Percentiles rank a stretch among this genome's conserved stretches.
These are phyloP conservation scores for Aspergillus biplanus DNA, from an alignment of 495 filamentous ascomycete species.

Conservation along the genomic window DNA sequence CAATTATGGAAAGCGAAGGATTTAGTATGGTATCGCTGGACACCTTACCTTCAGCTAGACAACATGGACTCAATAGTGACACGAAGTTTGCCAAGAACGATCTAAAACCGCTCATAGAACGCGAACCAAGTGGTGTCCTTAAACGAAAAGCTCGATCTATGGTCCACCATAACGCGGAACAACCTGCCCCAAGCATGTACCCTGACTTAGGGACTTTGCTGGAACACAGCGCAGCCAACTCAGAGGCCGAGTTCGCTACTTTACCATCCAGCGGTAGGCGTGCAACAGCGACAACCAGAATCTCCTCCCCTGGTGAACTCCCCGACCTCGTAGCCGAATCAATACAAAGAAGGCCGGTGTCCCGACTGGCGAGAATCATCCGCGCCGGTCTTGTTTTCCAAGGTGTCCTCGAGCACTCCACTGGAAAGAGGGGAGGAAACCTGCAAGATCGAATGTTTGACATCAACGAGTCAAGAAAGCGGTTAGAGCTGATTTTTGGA, in stretches of 20 bases:
- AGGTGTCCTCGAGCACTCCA: constrained; percentile 41
- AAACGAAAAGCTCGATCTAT: constrained; percentile 35
- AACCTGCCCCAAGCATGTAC: neutral
- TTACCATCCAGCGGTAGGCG: neutral
- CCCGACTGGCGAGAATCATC: constrained; percentile 46
- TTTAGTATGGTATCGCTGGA: constrained; percentile 64
- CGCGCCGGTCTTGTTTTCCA: constrained; percentile 53
- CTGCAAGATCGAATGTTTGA: constrained; percentile 19
- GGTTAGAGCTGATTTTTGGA: constrained; percentile 46
- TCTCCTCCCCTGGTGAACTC: constrained; percentile 4
- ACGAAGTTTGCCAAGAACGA: constrained; percentile 28
- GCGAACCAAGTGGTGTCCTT: constrained; percentile 35
- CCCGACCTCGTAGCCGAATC: constrained; percentile 1
- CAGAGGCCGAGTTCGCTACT: neutral
- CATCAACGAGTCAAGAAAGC: constrained; percentile 32
- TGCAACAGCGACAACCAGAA: neutral
- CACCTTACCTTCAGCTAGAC: constrained; percentile 52
- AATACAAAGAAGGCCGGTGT: constrained; percentile 21
- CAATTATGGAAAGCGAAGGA: constrained; percentile 62
- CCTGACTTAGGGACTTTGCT: constrained; percentile 2
- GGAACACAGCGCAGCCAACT: neutral
- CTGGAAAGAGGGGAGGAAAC: constrained; percentile 21
- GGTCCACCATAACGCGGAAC: constrained; percentile 11
- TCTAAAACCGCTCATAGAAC: constrained; percentile 33
- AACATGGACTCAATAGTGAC: constrained; percentile 34